A percentile compares a stretch with the other conserved stretches of the same genome.
Evolutionary conservation across 169 alveolate genomes (phyloP).

Genomic region (Plasmodium vivax): DNA sequence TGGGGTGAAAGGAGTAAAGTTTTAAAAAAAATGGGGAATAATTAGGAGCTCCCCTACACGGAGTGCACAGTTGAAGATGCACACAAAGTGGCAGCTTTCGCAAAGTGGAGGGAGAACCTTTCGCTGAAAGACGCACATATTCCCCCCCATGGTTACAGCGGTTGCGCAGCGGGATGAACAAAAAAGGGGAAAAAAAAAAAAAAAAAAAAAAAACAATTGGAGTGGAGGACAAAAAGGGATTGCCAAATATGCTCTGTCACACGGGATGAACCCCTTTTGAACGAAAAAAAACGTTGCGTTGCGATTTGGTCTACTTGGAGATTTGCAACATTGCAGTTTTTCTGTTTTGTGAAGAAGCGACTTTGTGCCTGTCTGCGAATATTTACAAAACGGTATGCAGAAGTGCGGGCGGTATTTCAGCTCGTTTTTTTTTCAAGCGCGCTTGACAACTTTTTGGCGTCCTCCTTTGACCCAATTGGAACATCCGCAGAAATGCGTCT

Average conservation of each 20-base stretch:
- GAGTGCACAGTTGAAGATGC: background rate
- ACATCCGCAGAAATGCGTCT: background rate
- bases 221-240: background rate
- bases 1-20: background rate
- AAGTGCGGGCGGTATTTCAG: background rate
- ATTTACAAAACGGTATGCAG: background rate
- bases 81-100: background rate
- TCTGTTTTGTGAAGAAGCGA: background rate
- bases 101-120: slow-evolving; percentile 17
- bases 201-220: background rate
- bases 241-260: background rate
- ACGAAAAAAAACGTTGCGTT: background rate
- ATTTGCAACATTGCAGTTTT: background rate
- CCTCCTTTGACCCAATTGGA: background rate
- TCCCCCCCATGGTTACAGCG: slow-evolving; percentile 50
- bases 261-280: background rate
- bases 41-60: background rate
- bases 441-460: background rate
- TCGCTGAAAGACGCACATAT: slow-evolving; percentile 26
- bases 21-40: background rate
- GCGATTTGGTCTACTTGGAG: background rate
- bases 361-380: background rate
- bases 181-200: background rate
- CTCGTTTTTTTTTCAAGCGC: background rate
- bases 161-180: background rate